Evolutionary conservation across 192 early-diverging fungal species (phyloP).

Genomic region (Chytriomyces sp.): DNA sequence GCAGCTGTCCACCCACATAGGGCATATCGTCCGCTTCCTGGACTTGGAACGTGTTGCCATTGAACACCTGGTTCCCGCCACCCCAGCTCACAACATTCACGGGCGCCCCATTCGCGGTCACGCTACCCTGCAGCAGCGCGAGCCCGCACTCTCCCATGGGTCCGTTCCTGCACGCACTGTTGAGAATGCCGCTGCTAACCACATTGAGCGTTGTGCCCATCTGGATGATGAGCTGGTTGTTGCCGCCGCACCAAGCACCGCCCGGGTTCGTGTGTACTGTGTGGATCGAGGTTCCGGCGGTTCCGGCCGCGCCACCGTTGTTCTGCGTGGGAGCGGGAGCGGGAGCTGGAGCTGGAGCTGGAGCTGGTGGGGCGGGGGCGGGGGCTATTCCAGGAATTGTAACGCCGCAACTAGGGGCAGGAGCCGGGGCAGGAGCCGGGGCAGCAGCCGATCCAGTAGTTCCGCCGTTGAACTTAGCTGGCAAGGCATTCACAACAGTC

Average conservation of each 20-base stretch:
- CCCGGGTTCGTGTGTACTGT: not conserved
- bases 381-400: not conserved
- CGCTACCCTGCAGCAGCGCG: not conserved
- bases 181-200: not conserved
- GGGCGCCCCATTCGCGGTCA: not conserved
- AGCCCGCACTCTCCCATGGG: not conserved
- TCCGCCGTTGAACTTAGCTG: not conserved
- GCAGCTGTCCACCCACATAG: not conserved
- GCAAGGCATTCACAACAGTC: not conserved
- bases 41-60: not conserved
- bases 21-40: not conserved
- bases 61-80: no score
- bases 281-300: no score
- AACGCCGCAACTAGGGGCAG: not conserved
- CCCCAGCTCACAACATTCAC: not conserved
- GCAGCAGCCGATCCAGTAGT: not conserved
- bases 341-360: not conserved
- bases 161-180: not conserved
- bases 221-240: not conserved
- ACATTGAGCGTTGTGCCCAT: not conserved
- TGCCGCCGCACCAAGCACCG: not conserved
- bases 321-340: not conserved
- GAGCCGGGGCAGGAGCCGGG: not conserved
- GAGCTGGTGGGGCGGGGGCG: not conserved
- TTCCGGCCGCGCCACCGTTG: no score